Evolutionary conservation across 2,329 filamentous ascomycete genomes (phyloP).

Genomic region (Beauveria australis): DNA sequence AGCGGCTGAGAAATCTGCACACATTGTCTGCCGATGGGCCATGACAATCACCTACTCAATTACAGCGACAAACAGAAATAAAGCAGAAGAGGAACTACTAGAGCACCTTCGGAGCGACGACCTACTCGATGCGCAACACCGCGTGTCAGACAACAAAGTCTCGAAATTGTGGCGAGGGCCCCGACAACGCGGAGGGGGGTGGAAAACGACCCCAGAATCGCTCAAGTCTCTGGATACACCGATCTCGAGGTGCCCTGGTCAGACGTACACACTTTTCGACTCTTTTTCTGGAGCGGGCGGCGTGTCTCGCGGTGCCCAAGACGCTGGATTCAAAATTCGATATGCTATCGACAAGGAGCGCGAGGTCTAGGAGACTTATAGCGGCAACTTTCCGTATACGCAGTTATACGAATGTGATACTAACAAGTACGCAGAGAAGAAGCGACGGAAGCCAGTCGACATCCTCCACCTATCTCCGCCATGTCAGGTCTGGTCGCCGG

Average conservation of each 20-base stretch:
- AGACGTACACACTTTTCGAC: constrained; percentile 61
- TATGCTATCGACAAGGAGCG: constrained; percentile 57
- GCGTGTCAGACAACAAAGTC: neutral
- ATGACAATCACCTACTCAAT: constrained; percentile 20
- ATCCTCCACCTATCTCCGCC: constrained; percentile 69
- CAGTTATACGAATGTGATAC: constrained; percentile 40
- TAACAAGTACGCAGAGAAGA: constrained; percentile 38
- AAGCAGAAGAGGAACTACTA: constrained; percentile 28
- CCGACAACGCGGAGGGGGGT: constrained; percentile 8
- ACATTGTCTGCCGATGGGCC: constrained; percentile 47
- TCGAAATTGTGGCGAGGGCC: neutral
- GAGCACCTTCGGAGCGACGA: constrained; percentile 24
- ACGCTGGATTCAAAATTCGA: constrained; percentile 47
- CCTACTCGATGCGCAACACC: constrained; percentile 21
- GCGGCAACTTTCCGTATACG: constrained; percentile 46
- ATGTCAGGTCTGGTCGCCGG: constrained; percentile 67
- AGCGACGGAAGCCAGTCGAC: constrained; percentile 43
- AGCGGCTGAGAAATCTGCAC: constrained; percentile 20
- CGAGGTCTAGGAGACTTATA: constrained; percentile 50
- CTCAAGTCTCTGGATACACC: neutral
- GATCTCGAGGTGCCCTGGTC: constrained; percentile 17
- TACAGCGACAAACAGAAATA: constrained; percentile 16
- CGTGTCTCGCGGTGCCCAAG: constrained; percentile 54
- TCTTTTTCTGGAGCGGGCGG: constrained; percentile 68
- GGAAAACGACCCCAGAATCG: constrained; percentile 1